Conservation (phyloP, 768 basidiomycete species). For the Termitomyces sp. region DNA sequence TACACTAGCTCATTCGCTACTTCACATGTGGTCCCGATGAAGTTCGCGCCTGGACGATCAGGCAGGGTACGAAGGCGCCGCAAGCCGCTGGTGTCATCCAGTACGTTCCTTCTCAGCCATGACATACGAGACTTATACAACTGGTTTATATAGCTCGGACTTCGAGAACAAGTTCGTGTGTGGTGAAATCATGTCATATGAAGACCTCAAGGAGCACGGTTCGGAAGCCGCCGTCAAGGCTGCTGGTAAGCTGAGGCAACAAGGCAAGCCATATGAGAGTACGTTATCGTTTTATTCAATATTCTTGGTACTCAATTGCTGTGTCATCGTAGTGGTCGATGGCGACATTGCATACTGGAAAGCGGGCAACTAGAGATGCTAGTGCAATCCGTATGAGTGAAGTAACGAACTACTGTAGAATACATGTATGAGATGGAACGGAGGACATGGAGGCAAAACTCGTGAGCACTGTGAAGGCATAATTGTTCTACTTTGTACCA, state of each 20-base stretch:
- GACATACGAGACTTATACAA: neutral
- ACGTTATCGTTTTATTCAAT: conserved; percentile 21
- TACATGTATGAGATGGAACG: neutral
- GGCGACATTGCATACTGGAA: conserved; percentile 95
- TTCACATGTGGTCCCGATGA: conserved; percentile 97
- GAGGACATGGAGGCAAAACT: neutral
- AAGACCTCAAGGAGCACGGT: conserved; percentile 87
- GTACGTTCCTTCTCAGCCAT: conserved; percentile 35
- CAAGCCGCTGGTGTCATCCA: conserved; percentile 98
- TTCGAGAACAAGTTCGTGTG: conserved; percentile 98
- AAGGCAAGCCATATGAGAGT: conserved; percentile 97
- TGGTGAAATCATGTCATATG: conserved; percentile 93
- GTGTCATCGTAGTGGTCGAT: conserved; percentile 56
- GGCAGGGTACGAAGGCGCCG: conserved; percentile 90
- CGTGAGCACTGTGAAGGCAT: neutral
- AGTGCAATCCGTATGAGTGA: neutral
- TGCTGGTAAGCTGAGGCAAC: conserved; percentile 90
- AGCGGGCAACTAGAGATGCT: conserved; percentile 41
- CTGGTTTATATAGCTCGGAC: conserved; percentile 56
- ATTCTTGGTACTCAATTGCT: neutral
- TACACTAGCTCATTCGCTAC: conserved; percentile 77
- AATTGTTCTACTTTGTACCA: neutral
- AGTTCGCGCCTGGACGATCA: conserved; percentile 97
- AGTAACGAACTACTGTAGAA: conserved; percentile 1
- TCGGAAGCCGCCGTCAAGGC: conserved; percentile 91